phyloP scores from a whole-genome alignment of 2,329 filamentous ascomycete genomes.

The Fusarium paranaense region DNA sequence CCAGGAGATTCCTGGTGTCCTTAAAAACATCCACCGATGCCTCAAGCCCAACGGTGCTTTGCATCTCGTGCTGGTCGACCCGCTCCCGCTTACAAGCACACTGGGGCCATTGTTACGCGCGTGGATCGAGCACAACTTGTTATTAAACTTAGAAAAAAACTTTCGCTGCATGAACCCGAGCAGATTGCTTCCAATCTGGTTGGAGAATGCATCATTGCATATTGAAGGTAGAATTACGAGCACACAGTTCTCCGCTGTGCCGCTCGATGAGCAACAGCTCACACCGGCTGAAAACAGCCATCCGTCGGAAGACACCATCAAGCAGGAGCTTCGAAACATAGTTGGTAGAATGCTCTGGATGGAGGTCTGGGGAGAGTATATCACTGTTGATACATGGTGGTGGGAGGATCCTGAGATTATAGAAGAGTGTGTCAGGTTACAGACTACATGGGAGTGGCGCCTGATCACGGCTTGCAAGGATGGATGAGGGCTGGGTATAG shows the following conservation, averaged over 20 bases:
- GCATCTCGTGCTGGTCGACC: slow-evolving; percentile 71
- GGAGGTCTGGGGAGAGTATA: slow-evolving; percentile 68
- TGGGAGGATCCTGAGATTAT: slow-evolving; percentile 68
- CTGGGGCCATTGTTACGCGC: slow-evolving; percentile 66
- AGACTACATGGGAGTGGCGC: slow-evolving; percentile 69
- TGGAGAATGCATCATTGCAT: slow-evolving; percentile 65
- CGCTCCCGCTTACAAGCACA: slow-evolving; percentile 65
- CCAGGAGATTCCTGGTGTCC: slow-evolving; percentile 65
- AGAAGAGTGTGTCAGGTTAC: slow-evolving; percentile 63
- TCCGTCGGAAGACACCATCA: slow-evolving; percentile 46
- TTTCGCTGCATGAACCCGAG: slow-evolving; percentile 71
- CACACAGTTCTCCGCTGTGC: slow-evolving; percentile 59
- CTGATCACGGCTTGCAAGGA: slow-evolving; percentile 67
- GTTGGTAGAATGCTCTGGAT: slow-evolving; percentile 70
- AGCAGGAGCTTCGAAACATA: slow-evolving; percentile 61
- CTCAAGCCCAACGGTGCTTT: slow-evolving; percentile 67
- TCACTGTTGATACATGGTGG: slow-evolving; percentile 66
- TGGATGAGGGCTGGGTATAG: neutral
- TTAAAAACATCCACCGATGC: slow-evolving; percentile 69
- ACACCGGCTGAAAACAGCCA: slow-evolving; percentile 27
- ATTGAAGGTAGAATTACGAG: slow-evolving; percentile 57
- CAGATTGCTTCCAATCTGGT: slow-evolving; percentile 67
- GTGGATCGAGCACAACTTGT: slow-evolving; percentile 72
- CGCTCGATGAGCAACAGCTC: slow-evolving; percentile 35
- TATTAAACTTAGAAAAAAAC: slow-evolving; percentile 67